A percentile compares a stretch with the other conserved stretches of the same genome.
Conservation (phyloP, 345 rosid genomes). For the Citrus reticulata region DNA sequence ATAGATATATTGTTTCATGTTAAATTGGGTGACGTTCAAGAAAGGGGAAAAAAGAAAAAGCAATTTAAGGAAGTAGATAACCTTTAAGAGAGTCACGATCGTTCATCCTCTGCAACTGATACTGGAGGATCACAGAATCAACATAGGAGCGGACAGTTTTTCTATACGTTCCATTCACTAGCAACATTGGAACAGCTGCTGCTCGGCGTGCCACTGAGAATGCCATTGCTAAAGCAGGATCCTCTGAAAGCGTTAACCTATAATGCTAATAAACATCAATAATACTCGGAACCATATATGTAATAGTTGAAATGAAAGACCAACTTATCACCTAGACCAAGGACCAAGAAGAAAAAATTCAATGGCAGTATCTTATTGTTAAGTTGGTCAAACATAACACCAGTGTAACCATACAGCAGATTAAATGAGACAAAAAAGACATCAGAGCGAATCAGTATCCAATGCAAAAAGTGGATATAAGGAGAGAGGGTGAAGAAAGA, state of each 20-base stretch:
- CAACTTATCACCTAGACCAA: not conserved
- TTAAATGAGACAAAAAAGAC: not conserved
- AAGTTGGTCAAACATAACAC: not conserved
- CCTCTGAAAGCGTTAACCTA: slow-evolving; percentile 93
- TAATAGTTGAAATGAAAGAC: slow-evolving; percentile 4
- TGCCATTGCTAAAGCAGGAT: slow-evolving; percentile 98
- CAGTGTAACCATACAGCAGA: not conserved
- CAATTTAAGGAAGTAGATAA: slow-evolving; percentile 24
- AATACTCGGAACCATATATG: slow-evolving; percentile 4
- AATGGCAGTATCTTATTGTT: not conserved
- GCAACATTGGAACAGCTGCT: slow-evolving; percentile 92
- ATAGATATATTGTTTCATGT: not conserved
- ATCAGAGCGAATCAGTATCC: not conserved
- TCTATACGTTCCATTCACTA: slow-evolving; percentile 96
- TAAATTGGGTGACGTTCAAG: not conserved
- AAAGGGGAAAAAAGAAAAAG: not conserved
- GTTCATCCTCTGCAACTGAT: slow-evolving; percentile 82
- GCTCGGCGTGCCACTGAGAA: slow-evolving; percentile 96
- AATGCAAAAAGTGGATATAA: not conserved
- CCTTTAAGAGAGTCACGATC: slow-evolving; percentile 86
- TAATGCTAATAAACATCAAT: slow-evolving; percentile 20
- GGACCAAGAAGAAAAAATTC: not conserved
- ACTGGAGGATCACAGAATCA: slow-evolving; percentile 88
- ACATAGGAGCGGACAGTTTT: slow-evolving; percentile 87
- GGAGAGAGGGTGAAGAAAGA: not conserved